Evolutionary conservation across 768 basidiomycete species (phyloP).

Genomic region (Termitomyces sp.): DNA sequence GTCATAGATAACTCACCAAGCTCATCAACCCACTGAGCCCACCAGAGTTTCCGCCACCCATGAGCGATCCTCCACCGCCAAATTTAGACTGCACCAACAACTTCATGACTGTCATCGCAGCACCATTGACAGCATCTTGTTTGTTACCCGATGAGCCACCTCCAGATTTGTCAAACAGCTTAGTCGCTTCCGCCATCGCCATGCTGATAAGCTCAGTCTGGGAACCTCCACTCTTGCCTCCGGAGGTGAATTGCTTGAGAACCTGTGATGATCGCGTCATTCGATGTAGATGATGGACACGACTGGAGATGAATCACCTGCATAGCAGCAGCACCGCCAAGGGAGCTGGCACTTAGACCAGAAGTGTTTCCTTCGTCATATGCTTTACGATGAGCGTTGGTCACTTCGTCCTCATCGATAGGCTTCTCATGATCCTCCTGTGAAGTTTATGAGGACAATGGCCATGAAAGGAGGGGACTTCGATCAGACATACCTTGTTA

Average conservation of each 20-base stretch:
- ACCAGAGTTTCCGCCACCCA: constrained; percentile 64
- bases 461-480: neutral
- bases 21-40: constrained; percentile 58
- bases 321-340: constrained; percentile 77
- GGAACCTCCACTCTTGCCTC: constrained; percentile 33
- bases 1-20: constrained; percentile 40
- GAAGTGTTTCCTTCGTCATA: constrained; percentile 50
- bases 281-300: neutral
- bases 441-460: neutral
- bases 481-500: constrained; percentile 37
- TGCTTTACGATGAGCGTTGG: constrained; percentile 54
- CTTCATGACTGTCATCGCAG: constrained; percentile 84
- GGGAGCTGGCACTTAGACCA: constrained; percentile 50
- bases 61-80: constrained; percentile 24
- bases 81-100: constrained; percentile 68
- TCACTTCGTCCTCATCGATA: constrained; percentile 62
- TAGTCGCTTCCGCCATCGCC: constrained; percentile 79
- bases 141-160: constrained; percentile 62
- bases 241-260: constrained; percentile 64
- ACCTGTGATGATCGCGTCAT: constrained; percentile 15
- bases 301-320: constrained; percentile 35
- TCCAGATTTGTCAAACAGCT: constrained; percentile 69
- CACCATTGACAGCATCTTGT: constrained; percentile 82
- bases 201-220: constrained; percentile 72
- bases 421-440: constrained; percentile 53